These are phyloP conservation scores for Aspergillus thermomutatus DNA, from an alignment of 2,329 filamentous ascomycete species.

Conservation along the genomic window DNA sequence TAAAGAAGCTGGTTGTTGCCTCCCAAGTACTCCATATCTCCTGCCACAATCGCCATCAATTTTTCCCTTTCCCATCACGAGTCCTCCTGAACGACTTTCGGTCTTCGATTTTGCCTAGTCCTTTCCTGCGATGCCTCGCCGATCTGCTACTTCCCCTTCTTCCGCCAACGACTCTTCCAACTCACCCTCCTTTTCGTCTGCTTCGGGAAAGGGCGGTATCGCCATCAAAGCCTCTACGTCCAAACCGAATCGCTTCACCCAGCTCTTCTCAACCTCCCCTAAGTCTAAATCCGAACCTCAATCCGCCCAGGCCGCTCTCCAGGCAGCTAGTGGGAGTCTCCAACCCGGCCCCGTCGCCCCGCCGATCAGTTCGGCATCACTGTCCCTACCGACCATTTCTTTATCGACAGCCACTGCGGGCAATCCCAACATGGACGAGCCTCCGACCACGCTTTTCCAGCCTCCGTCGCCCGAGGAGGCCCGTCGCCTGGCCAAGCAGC, in stretches of 20 bases:
- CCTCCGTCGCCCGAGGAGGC: constrained; percentile 82
- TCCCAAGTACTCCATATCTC: not conserved
- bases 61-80: not conserved
- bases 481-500: constrained; percentile 68
- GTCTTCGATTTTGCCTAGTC: constrained; percentile 10
- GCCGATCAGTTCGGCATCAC: constrained; percentile 66
- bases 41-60: not conserved
- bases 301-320: constrained; percentile 57
- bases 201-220: constrained; percentile 54
- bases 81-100: not conserved
- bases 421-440: constrained; percentile 69
- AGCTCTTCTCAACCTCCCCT: constrained; percentile 78
- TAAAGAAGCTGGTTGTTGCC: not conserved
- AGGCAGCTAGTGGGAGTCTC: constrained; percentile 59
- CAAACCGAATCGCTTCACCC: constrained; percentile 73
- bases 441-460: constrained; percentile 78
- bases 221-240: constrained; percentile 48
- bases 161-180: constrained; percentile 51
- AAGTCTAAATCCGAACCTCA: constrained; percentile 64
- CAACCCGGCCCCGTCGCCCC: constrained; percentile 50
- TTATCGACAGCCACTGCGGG: constrained; percentile 80
- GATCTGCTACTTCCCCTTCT: constrained; percentile 59
- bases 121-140: constrained; percentile 59
- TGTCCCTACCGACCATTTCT: constrained; percentile 85
- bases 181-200: constrained; percentile 48